Evolutionary conservation across 2,329 filamentous ascomycete species (phyloP).

Genomic region (Aspergillus sp.): DNA sequence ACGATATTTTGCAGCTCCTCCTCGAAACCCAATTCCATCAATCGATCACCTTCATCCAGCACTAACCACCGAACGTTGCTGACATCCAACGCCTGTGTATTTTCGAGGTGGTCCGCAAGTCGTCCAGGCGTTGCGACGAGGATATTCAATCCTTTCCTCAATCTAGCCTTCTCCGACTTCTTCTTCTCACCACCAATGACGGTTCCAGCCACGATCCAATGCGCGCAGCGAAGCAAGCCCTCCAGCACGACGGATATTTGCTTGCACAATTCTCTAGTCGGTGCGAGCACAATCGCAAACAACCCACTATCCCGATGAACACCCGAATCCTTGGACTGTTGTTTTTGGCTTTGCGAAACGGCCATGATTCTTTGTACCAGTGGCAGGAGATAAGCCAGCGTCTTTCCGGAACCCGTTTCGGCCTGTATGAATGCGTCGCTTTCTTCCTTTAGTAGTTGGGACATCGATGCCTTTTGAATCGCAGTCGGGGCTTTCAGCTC

Average conservation of each 20-base stretch:
- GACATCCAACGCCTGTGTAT: constrained; percentile 84
- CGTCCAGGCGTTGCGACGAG: constrained; percentile 91
- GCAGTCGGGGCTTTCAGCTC: constrained; percentile 85
- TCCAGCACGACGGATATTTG: constrained; percentile 88
- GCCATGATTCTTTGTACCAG: constrained; percentile 84
- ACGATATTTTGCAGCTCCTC: constrained; percentile 88
- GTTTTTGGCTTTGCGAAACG: constrained; percentile 46
- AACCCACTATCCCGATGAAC: constrained; percentile 82
- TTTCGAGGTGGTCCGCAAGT: constrained; percentile 84
- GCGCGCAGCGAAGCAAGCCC: constrained; percentile 77
- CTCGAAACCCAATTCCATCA: constrained; percentile 98
- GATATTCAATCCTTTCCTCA: constrained; percentile 93
- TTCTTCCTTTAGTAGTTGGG: constrained; percentile 73
- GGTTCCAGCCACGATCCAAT: constrained; percentile 90
- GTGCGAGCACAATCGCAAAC: constrained; percentile 90
- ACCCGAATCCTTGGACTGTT: constrained; percentile 31
- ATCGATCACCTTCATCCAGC: constrained; percentile 90
- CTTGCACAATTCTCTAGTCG: constrained; percentile 88
- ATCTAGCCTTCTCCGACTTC: constrained; percentile 82
- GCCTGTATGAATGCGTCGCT: constrained; percentile 94
- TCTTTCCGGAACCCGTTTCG: constrained; percentile 96
- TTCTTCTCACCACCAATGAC: constrained; percentile 70
- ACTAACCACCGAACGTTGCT: constrained; percentile 90
- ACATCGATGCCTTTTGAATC: constrained; percentile 86
- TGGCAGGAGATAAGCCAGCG: constrained; percentile 88